phyloP scores from a whole-genome alignment of 495 filamentous ascomycete species.

The Physcia stellaris region DNA sequence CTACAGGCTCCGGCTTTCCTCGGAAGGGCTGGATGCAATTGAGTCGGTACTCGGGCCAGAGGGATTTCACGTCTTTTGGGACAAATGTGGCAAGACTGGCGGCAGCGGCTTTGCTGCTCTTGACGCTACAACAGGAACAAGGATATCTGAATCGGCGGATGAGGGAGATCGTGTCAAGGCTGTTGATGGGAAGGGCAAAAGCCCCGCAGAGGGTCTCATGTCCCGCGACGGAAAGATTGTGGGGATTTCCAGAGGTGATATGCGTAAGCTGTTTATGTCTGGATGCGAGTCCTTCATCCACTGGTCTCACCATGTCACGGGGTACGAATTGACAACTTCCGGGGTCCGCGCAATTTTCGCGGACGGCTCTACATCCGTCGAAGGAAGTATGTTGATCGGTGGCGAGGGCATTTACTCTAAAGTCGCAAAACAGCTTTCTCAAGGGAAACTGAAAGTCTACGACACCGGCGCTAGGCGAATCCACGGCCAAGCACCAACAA shows the following conservation, averaged over 20 bases:
- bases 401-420: slow-evolving; percentile 32
- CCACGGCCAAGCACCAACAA: slow-evolving; percentile 40
- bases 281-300: slow-evolving; percentile 22
- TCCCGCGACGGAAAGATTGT: too few species aligned
- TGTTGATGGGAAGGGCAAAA: slow-evolving; percentile 17
- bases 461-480: slow-evolving; percentile 35
- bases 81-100: slow-evolving; percentile 29
- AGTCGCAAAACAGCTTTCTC: slow-evolving; percentile 28
- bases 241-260: too few species aligned
- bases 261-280: slow-evolving; percentile 19
- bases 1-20: slow-evolving; percentile 35
- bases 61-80: slow-evolving; percentile 34
- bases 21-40: slow-evolving; percentile 37
- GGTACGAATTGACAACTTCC: slow-evolving; percentile 19
- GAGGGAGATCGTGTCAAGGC: slow-evolving; percentile 11
- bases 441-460: slow-evolving; percentile 22
- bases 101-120: slow-evolving; percentile 17
- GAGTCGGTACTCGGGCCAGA: slow-evolving; percentile 33
- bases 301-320: slow-evolving; percentile 26
- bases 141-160: neutral
- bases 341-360: slow-evolving; percentile 21
- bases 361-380: slow-evolving; percentile 18
- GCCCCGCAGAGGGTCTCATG: too few species aligned
- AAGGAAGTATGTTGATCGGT: slow-evolving; percentile 29
- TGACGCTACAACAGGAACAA: slow-evolving; percentile 5